phyloP scores from a whole-genome alignment of 345 rosid species.

The Acer saccharum region DNA sequence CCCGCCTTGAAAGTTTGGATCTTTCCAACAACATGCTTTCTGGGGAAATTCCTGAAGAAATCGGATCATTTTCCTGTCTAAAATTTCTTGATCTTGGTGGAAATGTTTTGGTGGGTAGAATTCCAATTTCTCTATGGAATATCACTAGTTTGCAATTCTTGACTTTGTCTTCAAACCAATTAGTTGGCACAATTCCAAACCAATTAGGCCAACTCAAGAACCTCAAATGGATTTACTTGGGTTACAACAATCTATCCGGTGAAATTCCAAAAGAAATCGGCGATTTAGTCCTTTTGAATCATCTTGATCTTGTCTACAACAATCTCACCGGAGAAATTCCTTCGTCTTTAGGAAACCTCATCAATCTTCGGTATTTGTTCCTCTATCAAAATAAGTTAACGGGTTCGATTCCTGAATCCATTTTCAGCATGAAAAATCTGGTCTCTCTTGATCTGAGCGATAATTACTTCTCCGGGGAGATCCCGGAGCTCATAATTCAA shows the following conservation, averaged over 20 bases:
- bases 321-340: conserved; percentile 79
- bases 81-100: conserved; percentile 83
- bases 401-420: conserved; percentile 57
- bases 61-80: conserved; percentile 57
- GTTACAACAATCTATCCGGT: conserved; percentile 85
- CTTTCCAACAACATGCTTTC: conserved; percentile 83
- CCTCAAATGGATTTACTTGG: conserved; percentile 83
- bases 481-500: conserved; percentile 55
- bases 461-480: conserved; percentile 71
- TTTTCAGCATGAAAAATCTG: conserved; percentile 54
- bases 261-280: conserved; percentile 72
- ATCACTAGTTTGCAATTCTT: conserved; percentile 54
- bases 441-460: conserved; percentile 83
- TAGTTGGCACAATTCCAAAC: conserved; percentile 57
- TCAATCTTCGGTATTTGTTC: conserved; percentile 60
- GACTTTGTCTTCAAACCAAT: conserved; percentile 79
- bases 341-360: conserved; percentile 57
- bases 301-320: conserved; percentile 91
- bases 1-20: conserved; percentile 59
- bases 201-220: conserved; percentile 52
- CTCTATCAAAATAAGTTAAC: conserved; percentile 79
- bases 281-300: conserved; percentile 49
- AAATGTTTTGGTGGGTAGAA: conserved; percentile 60
- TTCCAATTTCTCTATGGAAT: conserved; percentile 56
- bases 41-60: conserved; percentile 51